Base-by-base conservation (phyloP, 2,329 filamentous ascomycete genomes). In the Mollisia scopiformis region DNA sequence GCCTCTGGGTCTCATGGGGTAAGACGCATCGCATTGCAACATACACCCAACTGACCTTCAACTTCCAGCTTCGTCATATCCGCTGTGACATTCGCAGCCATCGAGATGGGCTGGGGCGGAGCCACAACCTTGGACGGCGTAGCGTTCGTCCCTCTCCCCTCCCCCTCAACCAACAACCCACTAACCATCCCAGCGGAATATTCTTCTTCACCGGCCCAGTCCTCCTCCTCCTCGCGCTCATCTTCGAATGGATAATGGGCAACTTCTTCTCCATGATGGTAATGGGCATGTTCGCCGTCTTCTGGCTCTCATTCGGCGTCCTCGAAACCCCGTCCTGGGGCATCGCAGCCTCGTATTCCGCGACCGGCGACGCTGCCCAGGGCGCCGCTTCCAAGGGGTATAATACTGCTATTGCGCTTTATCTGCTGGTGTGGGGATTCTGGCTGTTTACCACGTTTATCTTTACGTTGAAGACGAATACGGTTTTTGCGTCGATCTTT, bases 221-320 rank as follows among this genome's bases (percentile, higher is more conserved):
- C 13, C 76, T 83, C 49, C 73, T 83, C 6, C 68, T 77, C 14
- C 75, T 82, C 33, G 73, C 77, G 30, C 78, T 79, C 58, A 77
- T 84, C 6, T 82, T 82, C 63, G 80, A 83, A 63, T 84, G 80
- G 80, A 77, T 84, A 49, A 79, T 80, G 76, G 78, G 77, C 6
- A 81, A 81, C 66, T 81, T 81, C 75, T 79, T 80, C 63, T 73
- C 77, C 2, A 83, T 83, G 80, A 80, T 82, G 75, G 78, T 81
- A 0, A 80, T 80, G 72, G 80, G 78, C 3, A 74, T 84, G 37
- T 84, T 84, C 64, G 74, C 76, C 41, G 79, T 84, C 68, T 84
- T 80, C 79, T 69, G 65, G 65, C 74, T 83, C 3, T 80, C 78
- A 2, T 83, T 84, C 66, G 81, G 79, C 16, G 67, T 83, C 50